phyloP scores from a whole-genome alignment of 129 eudicot genomes.

The Cynara cardunculus region DNA sequence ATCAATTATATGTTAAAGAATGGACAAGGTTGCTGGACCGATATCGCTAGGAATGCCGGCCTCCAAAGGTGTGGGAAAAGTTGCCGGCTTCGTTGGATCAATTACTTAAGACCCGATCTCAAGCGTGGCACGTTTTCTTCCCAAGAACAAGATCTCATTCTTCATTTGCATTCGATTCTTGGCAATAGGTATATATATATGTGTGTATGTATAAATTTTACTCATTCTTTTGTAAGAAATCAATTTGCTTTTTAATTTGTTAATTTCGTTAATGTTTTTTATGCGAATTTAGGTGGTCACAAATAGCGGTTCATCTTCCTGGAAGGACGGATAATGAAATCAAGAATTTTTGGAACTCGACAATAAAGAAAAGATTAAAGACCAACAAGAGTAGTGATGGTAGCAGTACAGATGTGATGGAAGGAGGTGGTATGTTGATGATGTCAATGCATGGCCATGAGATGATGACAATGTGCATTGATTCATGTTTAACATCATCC shows the following conservation, averaged over 20 bases:
- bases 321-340: slow-evolving; percentile 41
- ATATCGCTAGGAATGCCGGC: slow-evolving; percentile 58
- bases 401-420: not conserved
- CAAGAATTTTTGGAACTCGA: slow-evolving; percentile 51
- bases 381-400: slow-evolving; percentile 21
- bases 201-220: not conserved
- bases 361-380: slow-evolving; percentile 66
- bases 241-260: not conserved
- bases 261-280: not conserved
- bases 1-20: slow-evolving; percentile 79
- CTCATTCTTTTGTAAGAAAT: not conserved
- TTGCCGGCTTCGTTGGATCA: slow-evolving; percentile 43
- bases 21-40: slow-evolving; percentile 91
- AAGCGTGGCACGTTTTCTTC: slow-evolving; percentile 33
- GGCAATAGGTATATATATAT: slow-evolving; percentile 24
- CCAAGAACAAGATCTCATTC: slow-evolving; percentile 51
- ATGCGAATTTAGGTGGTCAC: slow-evolving; percentile 30
- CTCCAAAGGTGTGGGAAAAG: slow-evolving; percentile 44
- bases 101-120: slow-evolving; percentile 35
- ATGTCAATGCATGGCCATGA: slow-evolving; percentile 48
- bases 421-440: slow-evolving; percentile 12
- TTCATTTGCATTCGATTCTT: slow-evolving; percentile 33
- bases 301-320: slow-evolving; percentile 34
- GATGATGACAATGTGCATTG: slow-evolving; percentile 44
- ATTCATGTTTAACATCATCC: slow-evolving; percentile 39